phyloP scores from a whole-genome alignment of 345 rosid genomes.

The Stellera chamaejasme region DNA sequence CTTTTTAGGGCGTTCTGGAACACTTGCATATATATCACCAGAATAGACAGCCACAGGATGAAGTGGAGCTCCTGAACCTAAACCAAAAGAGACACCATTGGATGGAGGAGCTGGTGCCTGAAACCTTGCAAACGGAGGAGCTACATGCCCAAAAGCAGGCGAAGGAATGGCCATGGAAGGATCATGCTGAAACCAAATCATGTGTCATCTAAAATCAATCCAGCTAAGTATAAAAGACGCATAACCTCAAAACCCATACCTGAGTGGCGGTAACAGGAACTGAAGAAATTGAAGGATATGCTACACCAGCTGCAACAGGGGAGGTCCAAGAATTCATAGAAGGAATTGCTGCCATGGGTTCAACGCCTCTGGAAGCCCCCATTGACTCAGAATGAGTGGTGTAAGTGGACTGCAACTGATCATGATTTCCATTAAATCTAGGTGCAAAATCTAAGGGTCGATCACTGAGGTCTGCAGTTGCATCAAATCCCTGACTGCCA shows the following conservation, averaged over 20 bases:
- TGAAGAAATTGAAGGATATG: conserved; percentile 55
- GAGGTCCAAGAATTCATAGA: conserved; percentile 53
- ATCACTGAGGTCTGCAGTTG: conserved; percentile 39
- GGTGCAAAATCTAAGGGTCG: conserved; percentile 66
- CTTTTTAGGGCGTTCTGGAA: conserved; percentile 79
- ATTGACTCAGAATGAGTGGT: conserved; percentile 31
- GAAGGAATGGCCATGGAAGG: conserved; percentile 41
- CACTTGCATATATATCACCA: conserved; percentile 64
- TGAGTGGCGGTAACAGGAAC: conserved; percentile 44
- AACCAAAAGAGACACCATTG: conserved; percentile 40
- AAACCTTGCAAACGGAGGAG: conserved; percentile 65
- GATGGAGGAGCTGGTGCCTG: conserved; percentile 56
- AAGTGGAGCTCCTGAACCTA: conserved; percentile 45
- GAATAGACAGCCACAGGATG: conserved; percentile 58
- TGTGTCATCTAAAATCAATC: conserved; percentile 11
- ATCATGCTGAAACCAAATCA: conserved; percentile 49
- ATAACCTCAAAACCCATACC: conserved; percentile 28
- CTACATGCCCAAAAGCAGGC: conserved; percentile 47
- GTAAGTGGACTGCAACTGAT: conserved; percentile 40
- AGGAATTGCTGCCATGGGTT: conserved; percentile 23
- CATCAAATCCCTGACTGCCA: conserved; percentile 50
- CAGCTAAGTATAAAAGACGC: conserved; percentile 6
- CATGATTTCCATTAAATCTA: conserved; percentile 41
- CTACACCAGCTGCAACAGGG: conserved; percentile 38
- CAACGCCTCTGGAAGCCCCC: conserved; percentile 29